These are phyloP conservation scores for Boletellus sp. DNA, from an alignment of 1,284 basidiomycete species.

Conservation along the genomic window DNA sequence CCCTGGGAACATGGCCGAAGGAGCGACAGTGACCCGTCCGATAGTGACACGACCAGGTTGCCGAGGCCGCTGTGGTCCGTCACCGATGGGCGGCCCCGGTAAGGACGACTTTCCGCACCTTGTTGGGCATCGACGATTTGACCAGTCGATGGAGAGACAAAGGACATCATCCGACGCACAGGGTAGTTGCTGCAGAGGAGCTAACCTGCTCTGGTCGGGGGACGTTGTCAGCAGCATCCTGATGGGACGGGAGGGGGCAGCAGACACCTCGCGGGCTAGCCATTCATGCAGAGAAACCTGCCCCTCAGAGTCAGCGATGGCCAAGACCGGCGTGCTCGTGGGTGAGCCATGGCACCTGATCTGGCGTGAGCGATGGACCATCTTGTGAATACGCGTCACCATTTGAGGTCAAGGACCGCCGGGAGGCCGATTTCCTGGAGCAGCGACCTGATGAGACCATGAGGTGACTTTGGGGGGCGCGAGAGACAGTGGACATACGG, in stretches of 20 bases:
- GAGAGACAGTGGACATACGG: constrained; percentile 11
- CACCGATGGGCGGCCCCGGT: neutral
- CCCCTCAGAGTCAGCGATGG: constrained; percentile 83
- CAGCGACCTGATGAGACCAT: constrained; percentile 46
- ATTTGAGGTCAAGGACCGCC: constrained; percentile 92
- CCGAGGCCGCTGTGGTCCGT: constrained; percentile 41
- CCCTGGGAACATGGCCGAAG: constrained; percentile 46
- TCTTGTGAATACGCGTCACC: constrained; percentile 44
- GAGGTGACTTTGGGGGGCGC: neutral
- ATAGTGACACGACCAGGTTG: constrained; percentile 76
- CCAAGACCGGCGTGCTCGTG: constrained; percentile 48
- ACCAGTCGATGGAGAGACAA: constrained; percentile 89
- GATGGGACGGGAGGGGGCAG: neutral
- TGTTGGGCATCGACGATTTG: constrained; percentile 50
- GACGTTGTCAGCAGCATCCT: neutral
- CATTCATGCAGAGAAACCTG: constrained; percentile 62
- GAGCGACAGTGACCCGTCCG: constrained; percentile 69
- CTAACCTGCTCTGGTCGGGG: constrained; percentile 43
- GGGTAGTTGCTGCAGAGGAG: constrained; percentile 45
- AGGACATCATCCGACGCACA: constrained; percentile 60
- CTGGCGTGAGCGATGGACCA: neutral
- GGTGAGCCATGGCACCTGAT: constrained; percentile 56
- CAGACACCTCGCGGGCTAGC: constrained; percentile 46
- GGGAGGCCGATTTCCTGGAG: constrained; percentile 71
- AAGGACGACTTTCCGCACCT: constrained; percentile 23